phyloP scores from a whole-genome alignment of 1,284 basidiomycete species.

The Xerocomus tenax region DNA sequence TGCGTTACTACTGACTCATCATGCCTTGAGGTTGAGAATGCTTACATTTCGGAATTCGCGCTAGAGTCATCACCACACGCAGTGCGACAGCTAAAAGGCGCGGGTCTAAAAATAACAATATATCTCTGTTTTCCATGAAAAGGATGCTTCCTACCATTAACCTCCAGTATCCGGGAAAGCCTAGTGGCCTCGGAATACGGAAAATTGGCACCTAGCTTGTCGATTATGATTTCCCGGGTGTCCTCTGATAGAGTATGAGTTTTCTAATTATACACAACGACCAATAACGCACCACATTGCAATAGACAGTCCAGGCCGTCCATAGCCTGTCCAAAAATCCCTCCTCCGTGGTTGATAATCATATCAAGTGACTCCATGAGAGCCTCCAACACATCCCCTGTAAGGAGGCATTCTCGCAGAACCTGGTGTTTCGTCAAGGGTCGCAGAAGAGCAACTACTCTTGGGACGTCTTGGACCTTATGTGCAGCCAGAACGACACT shows the following conservation, averaged over 20 bases:
- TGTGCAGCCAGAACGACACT: slow-evolving; percentile 4
- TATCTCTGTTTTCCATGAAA: not conserved
- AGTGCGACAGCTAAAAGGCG: slow-evolving; percentile 14
- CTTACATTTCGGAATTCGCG: slow-evolving; percentile 12
- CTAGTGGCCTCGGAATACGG: not conserved
- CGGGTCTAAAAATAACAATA: slow-evolving; percentile 5
- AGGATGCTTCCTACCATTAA: slow-evolving; percentile 9
- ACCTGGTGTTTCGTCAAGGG: slow-evolving; percentile 15
- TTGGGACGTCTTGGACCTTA: slow-evolving; percentile 12
- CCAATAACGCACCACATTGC: slow-evolving; percentile 14
- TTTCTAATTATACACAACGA: not conserved
- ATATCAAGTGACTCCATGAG: slow-evolving; percentile 14
- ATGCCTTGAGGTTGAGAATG: too few species aligned
- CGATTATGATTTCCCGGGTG: slow-evolving; percentile 2
- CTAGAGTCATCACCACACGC: slow-evolving; percentile 15
- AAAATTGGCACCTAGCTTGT: slow-evolving; percentile 3
- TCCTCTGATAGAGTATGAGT: slow-evolving; percentile 10
- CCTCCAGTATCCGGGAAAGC: slow-evolving; percentile 12
- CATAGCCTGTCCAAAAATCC: slow-evolving; percentile 20
- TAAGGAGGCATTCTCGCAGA: slow-evolving; percentile 15
- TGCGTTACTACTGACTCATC: not conserved
- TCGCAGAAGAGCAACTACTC: slow-evolving; percentile 22
- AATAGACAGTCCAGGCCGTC: slow-evolving; percentile 17
- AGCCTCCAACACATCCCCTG: slow-evolving; percentile 9
- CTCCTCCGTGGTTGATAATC: not conserved